These are phyloP conservation scores for Collybiopsis luxurians DNA, from an alignment of 768 basidiomycete species.

Conservation along the genomic window DNA sequence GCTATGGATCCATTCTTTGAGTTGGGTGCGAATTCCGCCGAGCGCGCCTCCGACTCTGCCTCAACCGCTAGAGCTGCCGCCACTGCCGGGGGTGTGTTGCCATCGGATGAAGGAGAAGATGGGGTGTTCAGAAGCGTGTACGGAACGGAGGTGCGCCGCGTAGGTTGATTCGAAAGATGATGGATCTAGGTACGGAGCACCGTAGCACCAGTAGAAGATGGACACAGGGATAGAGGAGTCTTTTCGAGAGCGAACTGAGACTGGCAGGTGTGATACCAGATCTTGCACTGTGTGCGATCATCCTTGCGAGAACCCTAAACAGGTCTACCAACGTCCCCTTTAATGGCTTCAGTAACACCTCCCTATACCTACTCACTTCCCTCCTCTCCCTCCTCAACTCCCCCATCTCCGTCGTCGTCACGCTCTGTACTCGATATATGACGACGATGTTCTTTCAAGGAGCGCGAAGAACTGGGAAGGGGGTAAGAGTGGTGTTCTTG, in stretches of 20 bases:
- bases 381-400: background rate
- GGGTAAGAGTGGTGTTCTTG: constrained; percentile 46
- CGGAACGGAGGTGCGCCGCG: constrained; percentile 73
- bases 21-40: constrained; percentile 73
- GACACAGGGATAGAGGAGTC: background rate
- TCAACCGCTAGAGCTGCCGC: too few relatives aligned
- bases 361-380: constrained; percentile 7
- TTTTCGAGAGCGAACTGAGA: constrained; percentile 63
- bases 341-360: constrained; percentile 47
- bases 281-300: constrained; percentile 78
- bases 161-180: constrained; percentile 52
- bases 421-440: background rate
- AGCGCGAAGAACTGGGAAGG: constrained; percentile 72
- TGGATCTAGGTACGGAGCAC: background rate
- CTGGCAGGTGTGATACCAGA: constrained; percentile 94
- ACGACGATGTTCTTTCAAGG: constrained; percentile 23
- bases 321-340: constrained; percentile 64
- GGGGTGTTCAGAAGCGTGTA: constrained; percentile 88
- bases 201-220: background rate
- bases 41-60: constrained; percentile 40
- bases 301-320: constrained; percentile 72
- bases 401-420: background rate
- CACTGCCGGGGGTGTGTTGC: constrained; percentile 56
- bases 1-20: constrained; percentile 88
- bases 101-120: constrained; percentile 88